phyloP scores from a whole-genome alignment of 2,329 filamentous ascomycete species.

The Aspergillus sp. region DNA sequence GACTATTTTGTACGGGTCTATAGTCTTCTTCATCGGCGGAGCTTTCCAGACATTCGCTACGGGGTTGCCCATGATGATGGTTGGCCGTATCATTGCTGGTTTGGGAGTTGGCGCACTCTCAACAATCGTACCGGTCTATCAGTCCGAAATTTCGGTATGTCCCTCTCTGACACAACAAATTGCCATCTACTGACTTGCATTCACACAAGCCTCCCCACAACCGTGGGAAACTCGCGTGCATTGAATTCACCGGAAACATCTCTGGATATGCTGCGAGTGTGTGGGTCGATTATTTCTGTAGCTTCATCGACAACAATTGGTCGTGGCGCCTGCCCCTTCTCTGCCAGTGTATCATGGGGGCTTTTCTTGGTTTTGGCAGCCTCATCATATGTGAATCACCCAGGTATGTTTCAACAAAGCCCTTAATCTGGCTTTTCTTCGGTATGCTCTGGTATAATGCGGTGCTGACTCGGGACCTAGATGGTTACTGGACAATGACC shows the following conservation, averaged over 20 bases:
- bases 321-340: constrained; percentile 88
- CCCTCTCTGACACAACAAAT: not conserved
- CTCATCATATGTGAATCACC: constrained; percentile 95
- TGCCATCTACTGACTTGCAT: constrained; percentile 14
- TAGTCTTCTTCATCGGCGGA: constrained; percentile 81
- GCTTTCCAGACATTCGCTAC: constrained; percentile 78
- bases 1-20: constrained; percentile 90
- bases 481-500: constrained; percentile 96
- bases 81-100: constrained; percentile 79
- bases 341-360: constrained; percentile 94
- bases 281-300: constrained; percentile 98
- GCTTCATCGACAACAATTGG: constrained; percentile 77
- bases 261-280: constrained; percentile 93
- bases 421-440: not conserved
- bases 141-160: constrained; percentile 77
- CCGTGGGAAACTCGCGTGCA: constrained; percentile 90
- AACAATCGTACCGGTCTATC: constrained; percentile 89
- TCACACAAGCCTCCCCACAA: constrained; percentile 72
- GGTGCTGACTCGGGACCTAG: constrained; percentile 44
- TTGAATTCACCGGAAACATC: constrained; percentile 97
- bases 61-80: constrained; percentile 83
- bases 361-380: constrained; percentile 78
- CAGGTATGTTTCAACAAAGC: constrained; percentile 53
- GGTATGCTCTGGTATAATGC: constrained; percentile 13
- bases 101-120: constrained; percentile 84